phyloP scores from a whole-genome alignment of 371 early-diverging fungal species.

The Syncephalastrum contaminatum region DNA sequence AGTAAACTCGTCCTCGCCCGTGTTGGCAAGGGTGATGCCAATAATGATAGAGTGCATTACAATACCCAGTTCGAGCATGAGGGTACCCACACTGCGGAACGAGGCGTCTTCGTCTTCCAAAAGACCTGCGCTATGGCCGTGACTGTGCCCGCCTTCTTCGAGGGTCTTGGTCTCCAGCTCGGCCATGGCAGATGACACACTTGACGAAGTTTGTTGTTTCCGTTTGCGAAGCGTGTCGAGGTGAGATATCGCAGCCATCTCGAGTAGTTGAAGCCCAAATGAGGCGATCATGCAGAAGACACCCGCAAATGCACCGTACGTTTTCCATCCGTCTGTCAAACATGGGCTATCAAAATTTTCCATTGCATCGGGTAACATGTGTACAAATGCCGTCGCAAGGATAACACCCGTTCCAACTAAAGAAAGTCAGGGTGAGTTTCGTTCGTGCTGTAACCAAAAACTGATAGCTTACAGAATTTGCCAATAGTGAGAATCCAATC shows the following conservation, averaged over 20 bases:
- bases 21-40: constrained; percentile 76
- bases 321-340: constrained; percentile 29
- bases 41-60: constrained; percentile 86
- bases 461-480: constrained; percentile 40
- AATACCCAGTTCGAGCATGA: constrained; percentile 83
- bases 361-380: constrained; percentile 45
- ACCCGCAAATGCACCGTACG: constrained; percentile 44
- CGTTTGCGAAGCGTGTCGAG: constrained; percentile 17
- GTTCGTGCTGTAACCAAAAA: not conserved
- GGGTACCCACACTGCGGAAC: constrained; percentile 35
- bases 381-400: constrained; percentile 47
- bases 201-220: constrained; percentile 3
- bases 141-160: constrained; percentile 8
- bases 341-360: constrained; percentile 43
- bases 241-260: constrained; percentile 32
- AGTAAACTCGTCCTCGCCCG: constrained; percentile 61
- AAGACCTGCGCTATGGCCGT: constrained; percentile 47
- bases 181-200: not conserved
- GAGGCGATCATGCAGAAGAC: constrained; percentile 49
- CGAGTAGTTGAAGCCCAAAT: constrained; percentile 40
- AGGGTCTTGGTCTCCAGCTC: not conserved
- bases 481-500: constrained; percentile 38
- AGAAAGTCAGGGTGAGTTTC: not conserved
- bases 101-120: constrained; percentile 26
- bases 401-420: constrained; percentile 49